Percentiles rank a stretch among this genome's conserved stretches.
phyloP scores from a whole-genome alignment of 192 early-diverging fungal genomes.

The Glomus cerebriforme region DNA sequence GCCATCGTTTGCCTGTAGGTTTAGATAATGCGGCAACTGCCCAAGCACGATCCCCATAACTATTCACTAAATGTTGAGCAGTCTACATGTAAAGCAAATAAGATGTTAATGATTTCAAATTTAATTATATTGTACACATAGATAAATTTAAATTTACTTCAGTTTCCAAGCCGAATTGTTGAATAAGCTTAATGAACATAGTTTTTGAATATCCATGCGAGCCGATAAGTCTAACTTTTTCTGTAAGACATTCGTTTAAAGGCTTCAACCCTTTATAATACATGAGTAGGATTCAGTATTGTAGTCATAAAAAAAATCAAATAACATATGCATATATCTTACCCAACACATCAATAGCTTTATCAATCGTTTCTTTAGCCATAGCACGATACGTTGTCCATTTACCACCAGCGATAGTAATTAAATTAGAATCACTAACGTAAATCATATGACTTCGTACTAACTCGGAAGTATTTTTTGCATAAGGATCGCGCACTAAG shows the following conservation, averaged over 20 bases:
- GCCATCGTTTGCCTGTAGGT: constrained; percentile 71
- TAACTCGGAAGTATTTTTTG: constrained; percentile 88
- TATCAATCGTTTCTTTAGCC: constrained; percentile 93
- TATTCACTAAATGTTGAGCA: constrained; percentile 85
- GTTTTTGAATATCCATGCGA: constrained; percentile 85
- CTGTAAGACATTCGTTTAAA: constrained; percentile 72
- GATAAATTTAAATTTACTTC: constrained; percentile 46
- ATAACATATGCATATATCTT: not conserved
- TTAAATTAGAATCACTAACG: constrained; percentile 72
- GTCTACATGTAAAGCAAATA: constrained; percentile 40
- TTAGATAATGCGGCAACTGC: constrained; percentile 85
- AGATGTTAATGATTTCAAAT: not conserved
- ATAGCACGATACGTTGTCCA: constrained; percentile 99
- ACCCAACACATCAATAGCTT: constrained; percentile 75
- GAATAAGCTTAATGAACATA: constrained; percentile 95
- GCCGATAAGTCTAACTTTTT: constrained; percentile 77
- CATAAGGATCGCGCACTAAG: constrained; percentile 91
- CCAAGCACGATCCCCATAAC: constrained; percentile 95
- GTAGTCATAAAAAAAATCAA: not conserved
- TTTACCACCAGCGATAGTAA: constrained; percentile 98
- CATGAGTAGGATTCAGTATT: not conserved
- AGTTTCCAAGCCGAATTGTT: constrained; percentile 93
- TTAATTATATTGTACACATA: not conserved
- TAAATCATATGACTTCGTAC: constrained; percentile 99
- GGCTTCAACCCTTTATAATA: constrained; percentile 53